A percentile compares a stretch with the other conserved stretches of the same genome.
phyloP scores from a whole-genome alignment of 495 filamentous ascomycete genomes.

The Extremus antarcticus region DNA sequence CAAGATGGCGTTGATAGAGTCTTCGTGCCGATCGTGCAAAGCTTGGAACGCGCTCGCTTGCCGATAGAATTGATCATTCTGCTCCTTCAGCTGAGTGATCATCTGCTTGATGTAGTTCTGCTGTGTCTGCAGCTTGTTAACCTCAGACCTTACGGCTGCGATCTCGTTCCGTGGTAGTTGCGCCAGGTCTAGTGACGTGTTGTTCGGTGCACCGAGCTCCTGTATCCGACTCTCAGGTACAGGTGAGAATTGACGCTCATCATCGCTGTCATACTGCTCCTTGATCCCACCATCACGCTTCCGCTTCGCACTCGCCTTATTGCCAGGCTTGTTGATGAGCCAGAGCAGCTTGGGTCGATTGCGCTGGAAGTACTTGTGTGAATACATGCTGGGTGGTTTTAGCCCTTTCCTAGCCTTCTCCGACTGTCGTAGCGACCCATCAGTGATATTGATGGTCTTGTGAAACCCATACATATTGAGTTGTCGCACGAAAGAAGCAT shows the following conservation, averaged over 20 bases:
- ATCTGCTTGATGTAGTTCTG: conserved; percentile 72
- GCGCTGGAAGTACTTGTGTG: conserved; percentile 88
- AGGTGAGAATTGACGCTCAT: conserved; percentile 22
- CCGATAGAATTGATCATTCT: conserved; percentile 80
- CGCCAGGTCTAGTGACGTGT: conserved; percentile 25
- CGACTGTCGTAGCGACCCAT: conserved; percentile 94
- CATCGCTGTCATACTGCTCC: conserved; percentile 45
- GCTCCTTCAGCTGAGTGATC: conserved; percentile 64
- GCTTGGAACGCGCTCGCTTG: conserved; percentile 84
- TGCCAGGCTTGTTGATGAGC: conserved; percentile 90
- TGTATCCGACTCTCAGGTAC: conserved; percentile 17
- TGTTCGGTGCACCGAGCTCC: conserved; percentile 5
- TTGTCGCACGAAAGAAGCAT: conserved; percentile 95
- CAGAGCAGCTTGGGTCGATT: conserved; percentile 89
- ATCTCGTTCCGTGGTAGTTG: conserved; percentile 67
- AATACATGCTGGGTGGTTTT: conserved; percentile 96
- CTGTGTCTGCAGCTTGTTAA: conserved; percentile 70
- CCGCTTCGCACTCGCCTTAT: conserved; percentile 40
- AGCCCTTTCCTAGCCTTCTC: conserved; percentile 63
- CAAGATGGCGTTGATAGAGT: conserved; percentile 93
- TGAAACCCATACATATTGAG: conserved; percentile 99
- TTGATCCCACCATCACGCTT: conserved; percentile 51
- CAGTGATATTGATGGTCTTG: conserved; percentile 92
- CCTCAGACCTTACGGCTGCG: conserved; percentile 61
- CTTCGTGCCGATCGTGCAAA: conserved; percentile 89